Evolutionary conservation across 2,329 filamentous ascomycete genomes (phyloP), one percentile per base, ranked within the genome.

Genomic region (Rhynchosporium graminicola): DNA sequence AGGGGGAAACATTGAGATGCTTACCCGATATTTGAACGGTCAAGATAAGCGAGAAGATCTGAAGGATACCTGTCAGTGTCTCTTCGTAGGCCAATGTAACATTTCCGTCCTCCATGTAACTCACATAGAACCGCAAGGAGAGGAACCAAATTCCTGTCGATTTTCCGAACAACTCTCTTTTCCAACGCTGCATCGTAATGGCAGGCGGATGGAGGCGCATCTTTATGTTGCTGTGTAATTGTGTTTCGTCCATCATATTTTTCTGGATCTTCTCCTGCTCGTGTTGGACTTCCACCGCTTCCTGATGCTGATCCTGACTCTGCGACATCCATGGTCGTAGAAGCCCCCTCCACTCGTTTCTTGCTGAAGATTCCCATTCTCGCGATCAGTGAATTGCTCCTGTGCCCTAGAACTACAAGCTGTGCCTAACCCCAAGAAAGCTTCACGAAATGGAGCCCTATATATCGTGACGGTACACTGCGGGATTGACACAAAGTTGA

Each of bases 141-240:
- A 29, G 68, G 63, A 12, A 88, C 82, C 36, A 89, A 76, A 63
- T 79, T 79, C 59, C 78, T 77, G 72, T 89, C 87, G 63, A 89
- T 78, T 72, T 83, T 87, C 70, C 76, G 79, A 45, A 85, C 73
- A 12, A 88, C 79, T 42, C 74, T 72, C 36, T 72, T 76, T 69
- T 87, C 86, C 70, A 67, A 38, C 8, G 51, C 68, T 10, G 33
- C n/a, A 65, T 66, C 71, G 70, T 38, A 51, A 26, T 59, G 62
- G 20, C 13, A 50, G 33, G 57, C 28, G 20, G 9, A 15, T 47
- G 55, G 48, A 12, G 47, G 33, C 20, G 9, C 38, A 28, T 54
- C 33, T 7, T 59, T 26, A 50, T 46, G 28, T 31, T 45, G 33
- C 8, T 9, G 26, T 26, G 29, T 43, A 4, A 20, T 13, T 10